Evolutionary conservation across 345 rosid species (phyloP).

Genomic region (Salix udensis): DNA sequence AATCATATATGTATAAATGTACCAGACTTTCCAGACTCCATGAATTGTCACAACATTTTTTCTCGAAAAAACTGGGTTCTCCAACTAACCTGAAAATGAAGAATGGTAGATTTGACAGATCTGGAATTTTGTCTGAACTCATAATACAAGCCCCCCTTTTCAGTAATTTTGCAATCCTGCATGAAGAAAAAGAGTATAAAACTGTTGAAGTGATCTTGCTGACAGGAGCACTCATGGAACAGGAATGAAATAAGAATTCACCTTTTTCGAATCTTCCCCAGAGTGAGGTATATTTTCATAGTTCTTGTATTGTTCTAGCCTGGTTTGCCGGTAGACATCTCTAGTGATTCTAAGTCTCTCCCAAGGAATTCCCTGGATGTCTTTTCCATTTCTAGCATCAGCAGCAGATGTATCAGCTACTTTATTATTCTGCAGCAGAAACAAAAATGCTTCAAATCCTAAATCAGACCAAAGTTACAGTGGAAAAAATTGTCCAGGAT

Average conservation of each 20-base stretch:
- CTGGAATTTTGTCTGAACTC: conserved; percentile 52
- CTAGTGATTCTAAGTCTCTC: conserved; percentile 47
- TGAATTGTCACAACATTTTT: background rate
- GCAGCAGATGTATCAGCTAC: conserved; percentile 47
- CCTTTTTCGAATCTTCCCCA: conserved; percentile 51
- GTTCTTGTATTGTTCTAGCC: conserved; percentile 58
- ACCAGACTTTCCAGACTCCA: background rate
- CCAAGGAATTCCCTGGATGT: conserved; percentile 63
- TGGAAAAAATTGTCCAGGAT: background rate
- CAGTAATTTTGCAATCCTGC: conserved; percentile 43
- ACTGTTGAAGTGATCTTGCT: background rate
- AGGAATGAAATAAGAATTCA: conserved; percentile 3
- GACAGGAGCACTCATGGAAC: background rate
- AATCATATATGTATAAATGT: background rate
- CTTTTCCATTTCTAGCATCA: conserved; percentile 53
- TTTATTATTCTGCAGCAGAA: conserved; percentile 31
- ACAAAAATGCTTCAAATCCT: background rate
- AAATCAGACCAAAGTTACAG: background rate
- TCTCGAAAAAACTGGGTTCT: background rate
- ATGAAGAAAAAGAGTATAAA: background rate
- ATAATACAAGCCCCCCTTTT: conserved; percentile 41
- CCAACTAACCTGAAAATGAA: conserved; percentile 48
- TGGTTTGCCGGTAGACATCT: conserved; percentile 49
- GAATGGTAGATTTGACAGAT: conserved; percentile 59
- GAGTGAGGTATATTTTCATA: conserved; percentile 52